These are phyloP conservation scores for Chalciporus sphaerocephalus DNA, from an alignment of 768 basidiomycete genomes.

Conservation along the genomic window DNA sequence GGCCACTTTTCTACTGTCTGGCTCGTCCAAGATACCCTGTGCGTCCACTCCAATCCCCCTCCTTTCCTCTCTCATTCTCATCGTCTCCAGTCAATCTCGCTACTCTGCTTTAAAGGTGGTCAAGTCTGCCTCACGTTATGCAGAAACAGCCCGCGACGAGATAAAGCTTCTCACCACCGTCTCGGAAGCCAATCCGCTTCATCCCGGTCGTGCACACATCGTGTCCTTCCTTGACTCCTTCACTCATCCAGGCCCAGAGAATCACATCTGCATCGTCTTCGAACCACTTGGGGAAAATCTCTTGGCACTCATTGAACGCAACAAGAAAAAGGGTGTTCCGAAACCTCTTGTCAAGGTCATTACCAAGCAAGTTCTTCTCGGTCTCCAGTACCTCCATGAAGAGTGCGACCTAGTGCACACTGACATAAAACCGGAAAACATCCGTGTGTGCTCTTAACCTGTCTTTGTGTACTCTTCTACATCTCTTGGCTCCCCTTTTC, in stretches of 20 bases:
- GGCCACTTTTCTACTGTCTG: slow-evolving; percentile 95
- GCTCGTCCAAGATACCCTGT: slow-evolving; percentile 80
- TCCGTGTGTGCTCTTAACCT: slow-evolving; percentile 61
- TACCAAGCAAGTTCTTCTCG: slow-evolving; percentile 80
- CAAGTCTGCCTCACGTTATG: slow-evolving; percentile 92
- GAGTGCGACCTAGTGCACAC: slow-evolving; percentile 93
- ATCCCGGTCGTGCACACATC: slow-evolving; percentile 75
- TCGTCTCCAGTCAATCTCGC: slow-evolving; percentile 48
- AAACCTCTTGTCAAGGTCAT: slow-evolving; percentile 80
- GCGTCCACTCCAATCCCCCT: slow-evolving; percentile 35
- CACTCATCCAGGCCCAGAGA: slow-evolving; percentile 66
- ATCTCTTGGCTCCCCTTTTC: slow-evolving; percentile 5
- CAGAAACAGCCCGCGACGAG: slow-evolving; percentile 95
- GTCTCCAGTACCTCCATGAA: slow-evolving; percentile 87
- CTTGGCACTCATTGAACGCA: slow-evolving; percentile 66
- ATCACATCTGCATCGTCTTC: slow-evolving; percentile 89
- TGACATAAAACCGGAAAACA: slow-evolving; percentile 93
- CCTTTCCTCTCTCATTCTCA: slow-evolving; percentile 12
- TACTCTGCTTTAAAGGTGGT: slow-evolving; percentile 94
- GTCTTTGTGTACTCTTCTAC: slow-evolving; percentile 15
- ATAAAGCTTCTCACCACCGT: slow-evolving; percentile 86
- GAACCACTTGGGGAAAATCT: slow-evolving; percentile 81
- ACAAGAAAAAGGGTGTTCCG: slow-evolving; percentile 82
- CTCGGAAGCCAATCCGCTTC: slow-evolving; percentile 61
- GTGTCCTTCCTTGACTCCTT: slow-evolving; percentile 92